These are phyloP conservation scores for Phalaenopsis hybrid DNA, from an alignment of 116 monocot genomes.

Conservation along the genomic window DNA sequence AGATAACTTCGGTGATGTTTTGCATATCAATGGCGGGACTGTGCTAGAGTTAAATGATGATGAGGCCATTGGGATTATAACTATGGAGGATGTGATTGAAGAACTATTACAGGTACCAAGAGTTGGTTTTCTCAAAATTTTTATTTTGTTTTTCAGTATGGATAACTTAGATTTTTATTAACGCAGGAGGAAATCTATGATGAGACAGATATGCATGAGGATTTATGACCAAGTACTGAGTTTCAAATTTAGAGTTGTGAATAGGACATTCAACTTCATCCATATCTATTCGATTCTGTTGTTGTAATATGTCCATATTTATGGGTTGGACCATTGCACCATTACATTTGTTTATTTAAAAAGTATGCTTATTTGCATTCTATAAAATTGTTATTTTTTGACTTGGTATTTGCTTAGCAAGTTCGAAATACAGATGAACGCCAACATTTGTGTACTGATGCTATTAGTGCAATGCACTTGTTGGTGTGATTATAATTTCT, in stretches of 20 bases:
- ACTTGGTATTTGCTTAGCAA: no score
- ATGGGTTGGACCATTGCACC: neutral
- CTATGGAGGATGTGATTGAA: conserved; percentile 94
- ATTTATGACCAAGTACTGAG: conserved; percentile 1
- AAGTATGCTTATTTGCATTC: neutral
- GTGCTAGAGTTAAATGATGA: conserved; percentile 35
- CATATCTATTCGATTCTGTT: neutral
- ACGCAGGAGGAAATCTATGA: conserved; percentile 62
- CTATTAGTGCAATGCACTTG: no score
- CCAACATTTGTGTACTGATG: no score
- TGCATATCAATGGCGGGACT: conserved; percentile 30
- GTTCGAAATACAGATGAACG: no score
- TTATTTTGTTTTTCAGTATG: neutral
- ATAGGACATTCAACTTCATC: neutral
- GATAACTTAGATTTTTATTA: neutral
- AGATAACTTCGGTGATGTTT: conserved; percentile 24
- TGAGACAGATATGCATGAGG: conserved; percentile 47
- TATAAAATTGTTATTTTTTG: neutral
- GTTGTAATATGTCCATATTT: neutral
- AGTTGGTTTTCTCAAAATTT: neutral
- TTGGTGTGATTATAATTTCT: no score
- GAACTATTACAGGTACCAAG: conserved; percentile 63
- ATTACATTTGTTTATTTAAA: neutral
- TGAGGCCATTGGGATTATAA: conserved; percentile 85
- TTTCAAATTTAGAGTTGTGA: neutral